Evolutionary conservation across 2,329 filamentous ascomycete species (phyloP).

Genomic region (Diaporthe sp.): DNA sequence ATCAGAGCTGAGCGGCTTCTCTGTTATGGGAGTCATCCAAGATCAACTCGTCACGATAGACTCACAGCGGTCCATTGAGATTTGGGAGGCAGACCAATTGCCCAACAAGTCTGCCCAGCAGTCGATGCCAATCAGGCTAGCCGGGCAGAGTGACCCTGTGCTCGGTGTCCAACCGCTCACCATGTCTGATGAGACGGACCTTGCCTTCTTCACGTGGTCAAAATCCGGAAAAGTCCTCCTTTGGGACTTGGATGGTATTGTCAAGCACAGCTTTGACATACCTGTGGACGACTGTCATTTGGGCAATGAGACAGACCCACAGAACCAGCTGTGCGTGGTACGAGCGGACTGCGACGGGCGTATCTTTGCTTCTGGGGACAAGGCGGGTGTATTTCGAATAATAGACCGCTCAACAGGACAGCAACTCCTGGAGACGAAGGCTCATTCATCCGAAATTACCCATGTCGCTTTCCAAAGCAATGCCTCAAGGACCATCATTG

Average conservation of each 20-base stretch:
- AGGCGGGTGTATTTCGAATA: conserved; percentile 83
- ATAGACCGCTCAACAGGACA: conserved; percentile 74
- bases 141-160: conserved; percentile 75
- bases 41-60: conserved; percentile 83
- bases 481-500: conserved; percentile 75
- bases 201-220: conserved; percentile 92
- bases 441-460: conserved; percentile 88
- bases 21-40: conserved; percentile 78
- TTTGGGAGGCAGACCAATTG: conserved; percentile 66
- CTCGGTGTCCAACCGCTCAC: conserved; percentile 80
- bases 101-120: conserved; percentile 56
- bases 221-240: conserved; percentile 83
- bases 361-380: conserved; percentile 86
- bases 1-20: conserved; percentile 59
- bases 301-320: conserved; percentile 64
- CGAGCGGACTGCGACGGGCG: conserved; percentile 72
- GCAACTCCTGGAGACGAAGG: conserved; percentile 81
- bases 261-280: conserved; percentile 75
- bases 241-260: conserved; percentile 82
- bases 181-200: conserved; percentile 70
- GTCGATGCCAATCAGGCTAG: conserved; percentile 67
- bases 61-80: conserved; percentile 79
- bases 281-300: conserved; percentile 74
- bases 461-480: conserved; percentile 81
- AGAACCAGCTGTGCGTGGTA: conserved; percentile 73